Percentiles rank a stretch among this genome's conserved stretches.
Conservation (phyloP, 106 monocot genomes). For the Dendrobium officinale region DNA sequence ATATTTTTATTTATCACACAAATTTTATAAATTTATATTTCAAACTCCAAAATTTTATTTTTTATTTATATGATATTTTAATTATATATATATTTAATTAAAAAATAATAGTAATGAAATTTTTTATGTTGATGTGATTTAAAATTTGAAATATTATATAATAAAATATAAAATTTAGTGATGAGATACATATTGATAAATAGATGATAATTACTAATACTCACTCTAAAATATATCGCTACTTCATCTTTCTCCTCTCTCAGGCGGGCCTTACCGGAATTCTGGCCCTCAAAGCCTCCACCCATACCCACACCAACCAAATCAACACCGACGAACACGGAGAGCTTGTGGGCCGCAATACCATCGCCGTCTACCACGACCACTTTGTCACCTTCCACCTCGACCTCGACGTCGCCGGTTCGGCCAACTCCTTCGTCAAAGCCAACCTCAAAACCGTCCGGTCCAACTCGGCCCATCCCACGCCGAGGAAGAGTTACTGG, state of each 20-base stretch:
- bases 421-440: constrained; percentile 55
- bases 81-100: too few relatives aligned
- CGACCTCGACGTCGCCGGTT: constrained; percentile 62
- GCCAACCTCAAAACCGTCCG: constrained; percentile 21
- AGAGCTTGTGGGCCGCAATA: constrained; percentile 38
- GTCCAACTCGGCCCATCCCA: background rate
- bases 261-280: constrained; percentile 55
- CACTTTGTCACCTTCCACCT: constrained; percentile 70
- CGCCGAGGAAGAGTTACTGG: constrained; percentile 62
- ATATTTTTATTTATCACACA: too few relatives aligned
- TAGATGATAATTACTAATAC: too few relatives aligned
- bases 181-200: too few relatives aligned
- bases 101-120: too few relatives aligned
- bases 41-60: too few relatives aligned
- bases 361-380: constrained; percentile 54
- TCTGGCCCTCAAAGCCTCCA: constrained; percentile 38
- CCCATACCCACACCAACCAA: constrained; percentile 38
- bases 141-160: too few relatives aligned
- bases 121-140: too few relatives aligned
- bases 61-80: too few relatives aligned
- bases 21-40: too few relatives aligned
- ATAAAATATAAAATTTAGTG: too few relatives aligned
- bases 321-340: constrained; percentile 34
- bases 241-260: background rate
- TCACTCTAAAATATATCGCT: too few relatives aligned